A percentile compares a stretch with the other conserved stretches of the same genome.
phyloP scores from a whole-genome alignment of 345 rosid species.

The Pugionium cornutum region DNA sequence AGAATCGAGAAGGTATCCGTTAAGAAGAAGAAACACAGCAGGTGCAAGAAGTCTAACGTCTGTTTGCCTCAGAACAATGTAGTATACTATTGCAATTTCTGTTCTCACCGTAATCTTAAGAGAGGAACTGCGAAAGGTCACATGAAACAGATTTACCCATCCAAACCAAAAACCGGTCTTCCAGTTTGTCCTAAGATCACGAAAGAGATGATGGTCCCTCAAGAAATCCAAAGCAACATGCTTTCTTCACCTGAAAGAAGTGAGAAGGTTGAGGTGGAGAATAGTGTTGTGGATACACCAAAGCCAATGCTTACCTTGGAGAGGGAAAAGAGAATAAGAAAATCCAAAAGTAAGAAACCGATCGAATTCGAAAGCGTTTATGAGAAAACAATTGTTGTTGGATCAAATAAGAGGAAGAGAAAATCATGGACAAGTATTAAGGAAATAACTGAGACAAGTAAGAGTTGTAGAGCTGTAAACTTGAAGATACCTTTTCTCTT shows the following conservation, averaged over 20 bases:
- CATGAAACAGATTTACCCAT: too few relatives aligned
- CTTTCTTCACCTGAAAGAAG: slow-evolving; percentile 33
- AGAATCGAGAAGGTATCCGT: too few relatives aligned
- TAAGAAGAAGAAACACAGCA: slow-evolving; percentile 38
- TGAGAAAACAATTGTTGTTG: too few relatives aligned
- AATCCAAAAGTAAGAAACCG: slow-evolving; percentile 32
- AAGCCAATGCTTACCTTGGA: slow-evolving; percentile 39
- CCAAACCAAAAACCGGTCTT: too few relatives aligned
- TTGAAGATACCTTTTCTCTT: slow-evolving; percentile 28
- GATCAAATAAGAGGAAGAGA: slow-evolving; percentile 36
- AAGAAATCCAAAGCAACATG: too few relatives aligned
- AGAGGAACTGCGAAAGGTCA: slow-evolving; percentile 37
- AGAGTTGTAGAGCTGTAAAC: slow-evolving; percentile 8
- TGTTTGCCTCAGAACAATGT: too few relatives aligned
- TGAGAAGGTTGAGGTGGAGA: too few relatives aligned
- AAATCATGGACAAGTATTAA: slow-evolving; percentile 27
- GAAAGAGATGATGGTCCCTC: too few relatives aligned
- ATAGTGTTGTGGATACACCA: slow-evolving; percentile 31
- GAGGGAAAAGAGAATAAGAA: slow-evolving; percentile 31
- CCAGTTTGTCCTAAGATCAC: background rate
- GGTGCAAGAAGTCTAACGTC: too few relatives aligned
- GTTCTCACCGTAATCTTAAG: slow-evolving; percentile 49
- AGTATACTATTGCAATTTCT: slow-evolving; percentile 63
- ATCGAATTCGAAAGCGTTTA: background rate
- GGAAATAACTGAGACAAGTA: slow-evolving; percentile 22